Evolutionary conservation across 1,139 yeast species (phyloP).

Genomic region (Pichia sp.): DNA sequence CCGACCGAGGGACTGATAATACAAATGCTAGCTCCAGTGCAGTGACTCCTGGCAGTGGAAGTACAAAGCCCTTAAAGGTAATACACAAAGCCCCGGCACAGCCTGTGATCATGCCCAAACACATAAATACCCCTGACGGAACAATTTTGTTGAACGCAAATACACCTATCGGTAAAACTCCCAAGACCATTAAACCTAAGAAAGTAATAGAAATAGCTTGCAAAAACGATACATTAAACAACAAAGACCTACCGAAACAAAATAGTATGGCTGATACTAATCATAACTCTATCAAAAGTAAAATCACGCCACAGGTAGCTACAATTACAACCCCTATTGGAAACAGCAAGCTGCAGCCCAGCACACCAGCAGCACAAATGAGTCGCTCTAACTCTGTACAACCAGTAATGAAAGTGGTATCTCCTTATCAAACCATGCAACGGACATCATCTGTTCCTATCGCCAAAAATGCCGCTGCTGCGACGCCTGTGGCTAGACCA

Average conservation of each 20-base stretch:
- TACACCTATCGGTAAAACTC: neutral
- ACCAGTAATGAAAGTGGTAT: neutral
- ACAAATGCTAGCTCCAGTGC: neutral
- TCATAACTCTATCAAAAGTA: neutral
- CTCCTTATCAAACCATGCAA: neutral
- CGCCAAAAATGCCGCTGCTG: neutral
- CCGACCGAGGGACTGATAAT: neutral
- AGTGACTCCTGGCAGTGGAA: neutral
- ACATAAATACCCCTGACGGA: conserved; percentile 13
- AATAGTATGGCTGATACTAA: neutral
- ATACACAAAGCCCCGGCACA: neutral
- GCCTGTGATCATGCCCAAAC: conserved; percentile 8
- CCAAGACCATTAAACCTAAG: neutral
- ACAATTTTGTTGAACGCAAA: conserved; percentile 4
- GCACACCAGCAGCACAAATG: neutral
- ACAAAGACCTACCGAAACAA: neutral
- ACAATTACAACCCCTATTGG: neutral
- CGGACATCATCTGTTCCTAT: conserved; percentile 2
- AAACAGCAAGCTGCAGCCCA: neutral
- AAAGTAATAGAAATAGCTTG: neutral
- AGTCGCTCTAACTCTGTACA: neutral
- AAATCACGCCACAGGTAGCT: conserved; percentile 1
- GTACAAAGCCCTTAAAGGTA: neutral
- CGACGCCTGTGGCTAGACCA: conserved; percentile 3
- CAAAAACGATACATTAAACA: neutral